Base-by-base conservation (phyloP, 2,329 filamentous ascomycete genomes). In the Exophiala dermatitidis region DNA sequence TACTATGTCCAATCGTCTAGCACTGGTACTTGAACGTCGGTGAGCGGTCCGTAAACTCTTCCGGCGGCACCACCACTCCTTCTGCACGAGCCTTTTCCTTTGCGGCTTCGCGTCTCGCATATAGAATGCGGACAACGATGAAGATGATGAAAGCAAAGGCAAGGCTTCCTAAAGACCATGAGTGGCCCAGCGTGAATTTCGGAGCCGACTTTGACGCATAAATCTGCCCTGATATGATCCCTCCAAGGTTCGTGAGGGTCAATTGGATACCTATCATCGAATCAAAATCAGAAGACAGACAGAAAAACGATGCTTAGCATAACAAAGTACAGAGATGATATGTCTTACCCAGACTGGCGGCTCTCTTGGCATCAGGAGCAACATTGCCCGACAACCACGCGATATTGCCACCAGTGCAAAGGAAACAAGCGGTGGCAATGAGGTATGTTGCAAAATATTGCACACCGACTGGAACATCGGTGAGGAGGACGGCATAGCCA, bases 211-310 rank as follows among this genome's bases (percentile, higher is more conserved):
- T 60, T 6, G 57, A 54, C 6, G 50, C 50, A 31, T 60, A 60
- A 32, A 60, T 60, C 12, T 60, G 57, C 6, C 57, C 57, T n/a
- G 53, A 57, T 26, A 88, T 84, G 60, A 89, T 59, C 19, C 44
- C 44, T 26, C 44, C 44, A 48, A 47, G 70, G 32, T 77, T 41
- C 5, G 46, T 48, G 19, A 26, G 33, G 38, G 56, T 58, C 10
- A 58, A 44, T 33, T 58, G 52, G 9, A 44, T 62, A 1, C 55
- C 54, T 57, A 19, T n/a, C n/a, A 3, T 4, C 8, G 36, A 40
- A 9, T 4, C 5, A 28, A 8, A 28, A 42, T 12, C 48, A 31
- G 6, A 12, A 10, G 28, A 2, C 3, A 30, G n/a, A 12, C 28
- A 30, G 4, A 43, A 29, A 3, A 19, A 45, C n/a, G n/a, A n/a